These are phyloP conservation scores for Stentor coeruleus DNA, from an alignment of 73 alveolate genomes.

Conservation along the genomic window DNA sequence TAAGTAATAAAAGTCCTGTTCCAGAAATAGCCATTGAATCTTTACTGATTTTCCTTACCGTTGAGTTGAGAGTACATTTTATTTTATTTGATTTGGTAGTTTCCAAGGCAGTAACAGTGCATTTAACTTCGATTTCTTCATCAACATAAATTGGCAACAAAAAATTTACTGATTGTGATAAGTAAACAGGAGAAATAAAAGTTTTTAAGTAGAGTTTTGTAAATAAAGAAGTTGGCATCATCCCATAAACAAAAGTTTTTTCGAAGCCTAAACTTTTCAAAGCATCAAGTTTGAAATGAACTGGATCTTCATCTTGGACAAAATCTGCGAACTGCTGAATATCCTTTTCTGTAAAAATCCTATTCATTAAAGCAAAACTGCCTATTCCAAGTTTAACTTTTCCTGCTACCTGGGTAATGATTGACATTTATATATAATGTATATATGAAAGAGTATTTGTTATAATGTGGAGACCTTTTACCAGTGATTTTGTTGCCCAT, in stretches of 20 bases:
- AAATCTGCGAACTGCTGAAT: background rate
- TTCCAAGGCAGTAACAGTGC: background rate
- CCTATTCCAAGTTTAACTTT: slow-evolving; percentile 11
- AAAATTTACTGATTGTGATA: slow-evolving; percentile 13
- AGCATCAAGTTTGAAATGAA: background rate
- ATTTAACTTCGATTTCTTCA: background rate
- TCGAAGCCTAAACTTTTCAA: background rate
- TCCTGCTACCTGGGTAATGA: background rate
- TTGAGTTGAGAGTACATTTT: background rate
- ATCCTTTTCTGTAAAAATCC: background rate
- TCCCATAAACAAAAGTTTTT: slow-evolving; percentile 10
- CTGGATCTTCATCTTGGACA: background rate
- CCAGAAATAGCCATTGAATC: slow-evolving; percentile 1
- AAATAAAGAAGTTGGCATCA: background rate
- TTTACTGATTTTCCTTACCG: background rate
- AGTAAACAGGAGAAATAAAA: background rate
- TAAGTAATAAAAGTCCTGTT: background rate
- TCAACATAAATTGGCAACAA: background rate
- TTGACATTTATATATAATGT: too few species aligned
- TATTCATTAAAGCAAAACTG: background rate
- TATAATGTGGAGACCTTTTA: too few species aligned
- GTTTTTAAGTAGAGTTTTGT: background rate
- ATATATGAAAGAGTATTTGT: too few species aligned
- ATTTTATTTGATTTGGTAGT: background rate
- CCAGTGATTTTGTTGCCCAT: too few species aligned